These are phyloP conservation scores for Neurospora hispaniola DNA, from an alignment of 495 filamentous ascomycete genomes.

Conservation along the genomic window DNA sequence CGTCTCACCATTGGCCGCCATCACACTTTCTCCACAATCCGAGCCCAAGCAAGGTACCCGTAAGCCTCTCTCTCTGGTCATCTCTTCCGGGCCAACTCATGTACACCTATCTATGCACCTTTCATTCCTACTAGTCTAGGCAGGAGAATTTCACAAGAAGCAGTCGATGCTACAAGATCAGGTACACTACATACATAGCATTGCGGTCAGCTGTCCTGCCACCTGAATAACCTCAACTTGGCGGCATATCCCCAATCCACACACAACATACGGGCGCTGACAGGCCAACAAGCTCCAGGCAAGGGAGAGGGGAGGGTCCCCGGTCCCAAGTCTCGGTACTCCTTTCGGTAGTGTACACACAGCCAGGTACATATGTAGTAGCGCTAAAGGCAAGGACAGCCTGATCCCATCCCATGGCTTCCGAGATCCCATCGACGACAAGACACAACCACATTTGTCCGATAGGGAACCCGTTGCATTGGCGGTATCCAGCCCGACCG, in stretches of 20 bases:
- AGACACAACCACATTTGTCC: constrained; percentile 8
- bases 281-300: not conserved
- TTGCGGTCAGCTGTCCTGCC: not conserved
- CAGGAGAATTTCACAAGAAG: not conserved
- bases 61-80: not conserved
- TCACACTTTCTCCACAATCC: not conserved
- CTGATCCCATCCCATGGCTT: not conserved
- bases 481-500: constrained; percentile 12
- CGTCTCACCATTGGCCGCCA: not conserved
- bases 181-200: not conserved
- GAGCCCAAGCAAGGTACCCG: not conserved
- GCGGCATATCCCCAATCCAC: not conserved
- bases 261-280: not conserved
- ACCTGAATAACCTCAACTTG: not conserved
- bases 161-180: not conserved
- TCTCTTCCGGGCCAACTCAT: not conserved
- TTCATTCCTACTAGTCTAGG: too few species aligned
- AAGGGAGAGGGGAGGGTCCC: not conserved
- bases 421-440: constrained; percentile 6
- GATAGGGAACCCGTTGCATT: constrained; percentile 14
- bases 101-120: too few species aligned
- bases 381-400: not conserved
- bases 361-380: too few species aligned
- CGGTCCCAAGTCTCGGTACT: not conserved
- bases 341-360: not conserved